Evolutionary conservation across 371 early-diverging fungal genomes (phyloP).

Genomic region (Capniomyces stellatus): DNA sequence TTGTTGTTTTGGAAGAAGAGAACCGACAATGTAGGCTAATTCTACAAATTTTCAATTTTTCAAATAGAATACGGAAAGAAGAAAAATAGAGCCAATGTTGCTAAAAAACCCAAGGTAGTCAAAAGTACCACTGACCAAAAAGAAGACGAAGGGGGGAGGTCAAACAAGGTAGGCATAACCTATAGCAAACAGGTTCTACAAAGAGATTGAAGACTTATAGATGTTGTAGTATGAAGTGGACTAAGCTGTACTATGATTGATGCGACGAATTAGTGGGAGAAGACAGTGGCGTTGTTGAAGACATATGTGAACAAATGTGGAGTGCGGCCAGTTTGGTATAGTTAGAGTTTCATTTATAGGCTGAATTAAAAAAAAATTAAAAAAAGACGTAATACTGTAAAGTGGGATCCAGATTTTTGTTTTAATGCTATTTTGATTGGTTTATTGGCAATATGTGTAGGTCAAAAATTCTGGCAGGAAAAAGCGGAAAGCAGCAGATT

Average conservation of each 20-base stretch:
- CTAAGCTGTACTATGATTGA: not conserved
- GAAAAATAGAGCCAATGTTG: no score
- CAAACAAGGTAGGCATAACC: not conserved
- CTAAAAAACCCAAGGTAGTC: not conserved
- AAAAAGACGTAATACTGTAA: no score
- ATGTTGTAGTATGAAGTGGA: not conserved
- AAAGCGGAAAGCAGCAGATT: conserved; percentile 17
- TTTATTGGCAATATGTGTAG: not conserved
- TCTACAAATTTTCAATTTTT: no score
- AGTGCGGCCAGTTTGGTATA: conserved; percentile 16
- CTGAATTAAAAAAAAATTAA: no score
- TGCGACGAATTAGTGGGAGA: not conserved
- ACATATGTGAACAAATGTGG: conserved; percentile 21
- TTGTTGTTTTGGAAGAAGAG: no score
- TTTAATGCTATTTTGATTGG: not conserved
- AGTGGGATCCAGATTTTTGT: not conserved
- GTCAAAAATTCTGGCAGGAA: conserved; percentile 15
- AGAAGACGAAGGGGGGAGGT: not conserved
- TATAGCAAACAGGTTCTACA: not conserved
- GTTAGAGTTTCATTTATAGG: not conserved
- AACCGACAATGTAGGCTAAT: no score
- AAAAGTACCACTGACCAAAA: not conserved
- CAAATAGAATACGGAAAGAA: no score
- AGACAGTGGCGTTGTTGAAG: conserved; percentile 14
- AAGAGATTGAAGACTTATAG: not conserved